phyloP scores from a whole-genome alignment of 495 filamentous ascomycete genomes.

The Choiromyces venosus region DNA sequence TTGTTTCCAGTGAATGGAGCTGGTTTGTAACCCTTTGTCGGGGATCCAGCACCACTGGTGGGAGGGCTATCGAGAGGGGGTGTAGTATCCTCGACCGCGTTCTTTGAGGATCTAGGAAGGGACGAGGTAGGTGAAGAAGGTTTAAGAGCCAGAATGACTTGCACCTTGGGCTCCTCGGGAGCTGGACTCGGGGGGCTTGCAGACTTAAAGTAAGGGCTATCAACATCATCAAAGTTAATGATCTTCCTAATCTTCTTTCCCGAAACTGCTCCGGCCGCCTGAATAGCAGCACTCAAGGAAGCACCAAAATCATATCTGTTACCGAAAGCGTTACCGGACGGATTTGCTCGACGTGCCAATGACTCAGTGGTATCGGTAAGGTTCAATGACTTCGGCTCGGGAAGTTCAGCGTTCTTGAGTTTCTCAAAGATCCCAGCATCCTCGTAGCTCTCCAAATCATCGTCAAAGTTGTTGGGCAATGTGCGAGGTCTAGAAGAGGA shows the following conservation, averaged over 20 bases:
- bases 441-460: constrained; percentile 55
- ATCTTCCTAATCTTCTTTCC: constrained; percentile 49
- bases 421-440: constrained; percentile 43
- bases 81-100: constrained; percentile 30
- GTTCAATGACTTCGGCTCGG: constrained; percentile 27
- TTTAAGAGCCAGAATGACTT: constrained; percentile 17
- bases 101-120: constrained; percentile 15
- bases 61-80: constrained; percentile 25
- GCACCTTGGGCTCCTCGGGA: constrained; percentile 14
- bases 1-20: constrained; percentile 47
- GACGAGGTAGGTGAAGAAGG: constrained; percentile 5
- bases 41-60: constrained; percentile 42
- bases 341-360: constrained; percentile 53
- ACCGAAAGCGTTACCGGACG: constrained; percentile 70
- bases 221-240: constrained; percentile 48
- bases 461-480: constrained; percentile 60
- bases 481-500: constrained; percentile 54
- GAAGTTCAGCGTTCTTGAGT: constrained; percentile 17
- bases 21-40: constrained; percentile 43
- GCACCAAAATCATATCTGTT: constrained; percentile 91
- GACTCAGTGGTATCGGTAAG: constrained; percentile 45
- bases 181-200: constrained; percentile 25
- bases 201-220: constrained; percentile 38
- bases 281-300: constrained; percentile 78
- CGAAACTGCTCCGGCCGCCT: constrained; percentile 54